Evolutionary conservation across 2,329 filamentous ascomycete genomes (phyloP).

Genomic region (Tolypocladium tropicale): DNA sequence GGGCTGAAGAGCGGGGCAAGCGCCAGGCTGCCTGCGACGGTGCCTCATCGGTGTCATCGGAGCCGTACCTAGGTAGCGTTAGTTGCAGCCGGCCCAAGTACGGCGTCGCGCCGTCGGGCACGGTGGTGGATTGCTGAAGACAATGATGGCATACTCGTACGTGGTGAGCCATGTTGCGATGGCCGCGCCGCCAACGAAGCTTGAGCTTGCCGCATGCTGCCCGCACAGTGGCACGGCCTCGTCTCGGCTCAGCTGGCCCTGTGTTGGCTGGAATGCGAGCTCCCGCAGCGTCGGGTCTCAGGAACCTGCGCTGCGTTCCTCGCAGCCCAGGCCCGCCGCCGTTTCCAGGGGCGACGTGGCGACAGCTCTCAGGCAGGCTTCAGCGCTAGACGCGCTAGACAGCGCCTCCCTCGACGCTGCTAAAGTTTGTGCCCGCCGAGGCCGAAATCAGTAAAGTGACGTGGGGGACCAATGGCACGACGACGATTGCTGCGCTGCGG

Average conservation of each 20-base stretch:
- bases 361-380: background rate
- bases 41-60: background rate
- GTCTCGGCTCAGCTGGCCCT: background rate
- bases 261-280: background rate
- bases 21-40: background rate
- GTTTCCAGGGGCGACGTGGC: background rate
- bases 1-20: background rate
- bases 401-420: background rate
- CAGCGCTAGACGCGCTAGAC: background rate
- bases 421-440: background rate
- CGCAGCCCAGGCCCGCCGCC: too few species aligned
- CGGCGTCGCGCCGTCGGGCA: too few species aligned
- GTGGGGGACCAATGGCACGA: background rate
- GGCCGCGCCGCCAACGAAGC: too few species aligned
- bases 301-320: background rate
- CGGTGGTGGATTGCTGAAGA: too few species aligned
- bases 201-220: too few species aligned
- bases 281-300: background rate
- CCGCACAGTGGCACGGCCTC: background rate
- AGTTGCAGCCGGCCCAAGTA: too few species aligned
- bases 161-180: too few species aligned
- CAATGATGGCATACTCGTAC: too few species aligned
- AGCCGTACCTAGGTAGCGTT: too few species aligned
- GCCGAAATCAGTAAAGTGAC: background rate
- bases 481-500: background rate